Evolutionary conservation across 73 alveolate species (phyloP), one percentile per base, ranked within the genome.

Genomic region (Symbiodinium natans): DNA sequence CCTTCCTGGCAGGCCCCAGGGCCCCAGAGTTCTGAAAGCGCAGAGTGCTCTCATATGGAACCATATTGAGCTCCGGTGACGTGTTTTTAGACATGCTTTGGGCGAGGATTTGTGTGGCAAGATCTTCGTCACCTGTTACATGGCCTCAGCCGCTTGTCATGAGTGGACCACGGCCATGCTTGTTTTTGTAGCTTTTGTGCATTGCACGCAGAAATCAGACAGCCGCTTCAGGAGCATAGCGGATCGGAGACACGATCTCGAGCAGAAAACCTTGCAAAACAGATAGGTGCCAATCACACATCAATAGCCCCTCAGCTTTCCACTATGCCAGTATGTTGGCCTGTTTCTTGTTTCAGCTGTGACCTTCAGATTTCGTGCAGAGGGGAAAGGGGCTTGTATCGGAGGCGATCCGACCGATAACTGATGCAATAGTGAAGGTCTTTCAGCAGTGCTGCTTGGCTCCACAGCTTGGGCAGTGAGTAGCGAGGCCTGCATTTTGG

Each of bases 261-360:
- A 38, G 99, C 99, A 31, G 93, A 82, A 48, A 87, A 71, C 40
- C 74, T 99, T 36, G 99, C 99, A 2, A 95, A 99, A 86, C 99
- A 99, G 84, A 99, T 99, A 2, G 99, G 99, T 31, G 95, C 99
- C n/a, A 94, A 82, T 75, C 99, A 99, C 88, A 99, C 87, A 80
- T 99, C 99, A 41, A 99, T 99, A 33, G 99, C 92, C 31, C 99
- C 99, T 68, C 99, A 99, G 92, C 84, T 33, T 33, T 11, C 41
- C 21, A 11, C 41, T 31, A n/a, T 33, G 84, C 36, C 33, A 17
- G 63, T 10, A 48, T 48, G 8, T 10, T 10, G 17, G 8, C 8
- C 23, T 10, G 23, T 8, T 48, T 8, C 23, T 10, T 10, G 63
- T 48, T 17, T 10, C 63, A 48, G 63, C 17, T 63, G 38, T 63